Evolutionary conservation across 2,329 filamentous ascomycete genomes (phyloP), one percentile per base, ranked within the genome.

Genomic region (Dactylellina drechsleri): DNA sequence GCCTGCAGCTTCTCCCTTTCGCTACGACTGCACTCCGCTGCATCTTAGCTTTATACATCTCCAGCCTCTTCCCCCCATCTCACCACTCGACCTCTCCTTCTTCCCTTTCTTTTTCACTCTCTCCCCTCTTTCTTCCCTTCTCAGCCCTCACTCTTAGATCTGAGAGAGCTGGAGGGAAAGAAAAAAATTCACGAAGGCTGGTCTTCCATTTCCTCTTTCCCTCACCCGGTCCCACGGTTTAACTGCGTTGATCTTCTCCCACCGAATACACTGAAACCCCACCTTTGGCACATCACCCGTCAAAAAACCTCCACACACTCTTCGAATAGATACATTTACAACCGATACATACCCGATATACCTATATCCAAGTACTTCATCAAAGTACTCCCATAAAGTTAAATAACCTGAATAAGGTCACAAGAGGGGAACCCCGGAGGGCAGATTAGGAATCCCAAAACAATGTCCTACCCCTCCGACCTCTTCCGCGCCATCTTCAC

Each of bases 401-500:
- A 36, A 28, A 36, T 8, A 36, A 18, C 26, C 53, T 53, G n/a
- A 15, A 49, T 53, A 53, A 43, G 45, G 43, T 54, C 62, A 47
- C 43, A 36, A 57, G n/a, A 18, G 52, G 40, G 41, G 61, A 66
- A 36, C 41, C 47, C 31, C 31, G 31, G 31, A 36, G 31, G 31
- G 31, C 6, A 36, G 31, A 3, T 36, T 10, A 36, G 31, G 31
- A 10, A 36, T 36, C 6, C 10, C 31, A 56, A 28, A 47, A 31
- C 28, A 4, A 71, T 71, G 66, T 76, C 72, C 15, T 76, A 70
- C 82, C 80, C 96, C 77, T 85, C 88, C 80, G 88, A 93, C 78
- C 90, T 97, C 75, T 96, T 92, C 91, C 87, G 91, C 81, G 96
- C 92, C 80, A 89, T 98, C 85, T 97, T 98, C 86, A 95, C 91